These are phyloP conservation scores for Aphanomyces cochlioides DNA, from an alignment of 352 stramenopile species.

Conservation along the genomic window DNA sequence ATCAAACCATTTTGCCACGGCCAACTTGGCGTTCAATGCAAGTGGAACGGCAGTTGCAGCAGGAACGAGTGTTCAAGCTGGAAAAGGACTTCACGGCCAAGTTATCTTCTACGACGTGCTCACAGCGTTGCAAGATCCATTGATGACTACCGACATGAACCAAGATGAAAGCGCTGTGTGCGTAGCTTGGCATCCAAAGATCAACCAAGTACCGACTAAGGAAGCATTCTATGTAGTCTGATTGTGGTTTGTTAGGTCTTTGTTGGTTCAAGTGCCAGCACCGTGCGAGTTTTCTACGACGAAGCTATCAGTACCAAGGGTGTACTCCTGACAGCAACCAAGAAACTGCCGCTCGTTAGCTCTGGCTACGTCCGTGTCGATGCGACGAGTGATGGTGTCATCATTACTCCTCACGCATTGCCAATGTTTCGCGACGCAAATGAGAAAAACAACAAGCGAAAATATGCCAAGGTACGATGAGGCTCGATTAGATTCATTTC, in stretches of 20 bases:
- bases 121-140: conserved; percentile 49
- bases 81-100: conserved; percentile 46
- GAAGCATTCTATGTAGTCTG: background rate
- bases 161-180: conserved; percentile 76
- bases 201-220: conserved; percentile 50
- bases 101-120: conserved; percentile 78
- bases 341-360: conserved; percentile 65
- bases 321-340: conserved; percentile 74
- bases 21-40: conserved; percentile 78
- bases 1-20: conserved; percentile 45
- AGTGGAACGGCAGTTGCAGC: conserved; percentile 62
- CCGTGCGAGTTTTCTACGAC: conserved; percentile 69
- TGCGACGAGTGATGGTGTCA: conserved; percentile 43
- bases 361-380: conserved; percentile 58
- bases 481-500: background rate
- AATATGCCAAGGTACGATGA: conserved; percentile 50
- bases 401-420: conserved; percentile 73
- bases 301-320: conserved; percentile 67
- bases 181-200: conserved; percentile 78
- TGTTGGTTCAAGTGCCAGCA: conserved; percentile 60
- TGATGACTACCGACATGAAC: conserved; percentile 66
- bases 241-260: conserved; percentile 39
- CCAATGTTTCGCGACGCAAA: conserved; percentile 78
- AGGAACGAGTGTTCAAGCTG: conserved; percentile 68
- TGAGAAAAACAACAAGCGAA: conserved; percentile 51